A percentile compares a stretch with the other conserved stretches of the same genome.
phyloP scores from a whole-genome alignment of 169 alveolate species.

The Plasmodium chabaudi region DNA sequence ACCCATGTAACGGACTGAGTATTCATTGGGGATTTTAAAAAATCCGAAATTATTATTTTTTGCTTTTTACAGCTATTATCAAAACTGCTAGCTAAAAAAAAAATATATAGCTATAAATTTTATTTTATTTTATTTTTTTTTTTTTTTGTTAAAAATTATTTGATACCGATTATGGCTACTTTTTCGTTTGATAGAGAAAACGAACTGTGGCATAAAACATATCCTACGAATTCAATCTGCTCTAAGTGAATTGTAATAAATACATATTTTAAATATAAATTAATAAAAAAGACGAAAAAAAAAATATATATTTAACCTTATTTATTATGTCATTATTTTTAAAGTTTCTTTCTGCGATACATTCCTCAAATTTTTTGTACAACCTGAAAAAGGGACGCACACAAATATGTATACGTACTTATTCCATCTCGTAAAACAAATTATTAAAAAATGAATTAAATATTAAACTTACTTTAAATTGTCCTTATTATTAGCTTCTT shows the following conservation, averaged over 20 bases:
- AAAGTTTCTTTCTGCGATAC: conserved; percentile 20
- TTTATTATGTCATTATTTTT: conserved; percentile 39
- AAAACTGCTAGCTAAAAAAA: conserved; percentile 41
- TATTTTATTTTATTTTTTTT: background rate
- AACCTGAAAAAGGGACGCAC: background rate
- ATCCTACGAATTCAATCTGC: conserved; percentile 66
- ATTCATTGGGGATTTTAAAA: conserved; percentile 25
- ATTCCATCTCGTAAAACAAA: background rate
- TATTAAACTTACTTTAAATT: conserved; percentile 9
- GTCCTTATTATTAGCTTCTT: conserved; percentile 4
- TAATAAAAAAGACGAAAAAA: background rate
- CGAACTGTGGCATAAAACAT: conserved; percentile 31
- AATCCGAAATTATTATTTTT: conserved; percentile 63
- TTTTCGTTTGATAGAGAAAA: conserved; percentile 59
- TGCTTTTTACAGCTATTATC: conserved; percentile 41
- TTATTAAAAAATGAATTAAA: background rate
- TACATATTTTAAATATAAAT: background rate
- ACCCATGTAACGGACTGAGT: conserved; percentile 54
- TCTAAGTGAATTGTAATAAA: conserved; percentile 13
- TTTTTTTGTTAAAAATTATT: background rate
- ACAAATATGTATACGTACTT: background rate
- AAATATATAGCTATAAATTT: background rate
- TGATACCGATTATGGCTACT: conserved; percentile 53
- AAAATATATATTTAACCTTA: conserved; percentile 22
- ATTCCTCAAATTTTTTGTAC: conserved; percentile 12